These are phyloP conservation scores for Vitis hybrid DNA, from an alignment of 177 flowering plant genomes.

Conservation along the genomic window DNA sequence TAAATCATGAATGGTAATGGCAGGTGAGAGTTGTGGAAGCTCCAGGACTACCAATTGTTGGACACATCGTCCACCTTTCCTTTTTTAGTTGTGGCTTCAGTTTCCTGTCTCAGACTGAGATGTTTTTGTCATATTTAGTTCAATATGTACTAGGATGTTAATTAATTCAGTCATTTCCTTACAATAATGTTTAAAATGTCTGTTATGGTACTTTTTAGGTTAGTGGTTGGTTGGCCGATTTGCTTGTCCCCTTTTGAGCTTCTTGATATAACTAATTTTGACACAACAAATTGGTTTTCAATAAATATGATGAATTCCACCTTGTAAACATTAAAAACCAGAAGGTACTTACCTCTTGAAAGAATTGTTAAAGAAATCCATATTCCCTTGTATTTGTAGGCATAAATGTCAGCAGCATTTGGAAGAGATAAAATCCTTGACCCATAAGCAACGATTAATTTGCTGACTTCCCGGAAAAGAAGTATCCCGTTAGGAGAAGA, in stretches of 20 bases:
- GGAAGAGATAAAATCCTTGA: conserved; percentile 82
- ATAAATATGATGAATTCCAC: background rate
- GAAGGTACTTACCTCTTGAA: conserved; percentile 69
- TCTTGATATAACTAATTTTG: background rate
- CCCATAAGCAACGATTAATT: conserved; percentile 89
- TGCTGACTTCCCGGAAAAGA: conserved; percentile 98
- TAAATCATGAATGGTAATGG: no score
- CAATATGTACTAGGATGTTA: no score
- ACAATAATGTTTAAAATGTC: no score
- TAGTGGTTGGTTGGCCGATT: no score
- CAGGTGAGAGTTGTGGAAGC: no score
- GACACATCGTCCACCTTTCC: no score
- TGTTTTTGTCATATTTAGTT: no score
- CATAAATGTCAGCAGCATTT: conserved; percentile 75
- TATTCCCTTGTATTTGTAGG: conserved; percentile 92
- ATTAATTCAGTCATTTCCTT: no score
- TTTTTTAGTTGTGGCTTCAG: no score
- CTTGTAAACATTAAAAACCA: conserved; percentile 1
- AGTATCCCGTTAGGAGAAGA: conserved; percentile 99
- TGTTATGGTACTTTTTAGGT: no score
- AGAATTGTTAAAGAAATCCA: conserved; percentile 87
- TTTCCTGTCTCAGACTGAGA: no score
- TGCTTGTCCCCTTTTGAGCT: background rate
- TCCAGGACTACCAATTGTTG: no score
- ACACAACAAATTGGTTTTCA: background rate